phyloP scores from a whole-genome alignment of 108 stramenopile genomes.

The Mediolabrus comicus region DNA sequence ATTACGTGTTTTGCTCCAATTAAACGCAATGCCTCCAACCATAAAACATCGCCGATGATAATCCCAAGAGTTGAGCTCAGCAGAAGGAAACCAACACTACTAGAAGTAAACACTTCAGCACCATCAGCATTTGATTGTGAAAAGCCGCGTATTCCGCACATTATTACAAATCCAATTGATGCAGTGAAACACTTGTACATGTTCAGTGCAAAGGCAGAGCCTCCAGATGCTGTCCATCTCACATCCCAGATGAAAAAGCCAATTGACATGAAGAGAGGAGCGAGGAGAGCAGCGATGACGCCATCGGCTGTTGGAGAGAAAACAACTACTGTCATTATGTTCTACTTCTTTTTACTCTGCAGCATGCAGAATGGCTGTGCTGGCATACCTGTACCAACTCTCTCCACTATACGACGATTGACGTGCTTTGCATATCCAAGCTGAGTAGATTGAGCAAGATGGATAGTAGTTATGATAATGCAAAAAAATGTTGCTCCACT shows the following conservation, averaged over 20 bases:
- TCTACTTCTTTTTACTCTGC: no score
- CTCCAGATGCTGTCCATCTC: slow-evolving; percentile 54
- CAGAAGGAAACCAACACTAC: slow-evolving; percentile 56
- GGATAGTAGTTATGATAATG: no score
- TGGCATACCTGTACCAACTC: no score
- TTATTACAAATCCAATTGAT: slow-evolving; percentile 58
- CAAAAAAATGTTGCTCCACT: no score
- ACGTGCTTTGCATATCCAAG: no score
- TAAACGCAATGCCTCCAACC: slow-evolving; percentile 76
- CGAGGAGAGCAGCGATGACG: slow-evolving; percentile 54
- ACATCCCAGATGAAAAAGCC: slow-evolving; percentile 83
- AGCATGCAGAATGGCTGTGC: no score
- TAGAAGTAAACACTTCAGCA: slow-evolving; percentile 17
- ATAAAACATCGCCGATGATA: slow-evolving; percentile 75
- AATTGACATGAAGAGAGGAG: slow-evolving; percentile 67
- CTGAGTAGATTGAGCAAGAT: no score
- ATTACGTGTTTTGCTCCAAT: slow-evolving; percentile 84
- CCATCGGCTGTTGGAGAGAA: slow-evolving; percentile 32
- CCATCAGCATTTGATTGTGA: slow-evolving; percentile 8
- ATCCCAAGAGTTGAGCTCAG: slow-evolving; percentile 81
- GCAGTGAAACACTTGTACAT: slow-evolving; percentile 85
- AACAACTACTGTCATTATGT: not conserved
- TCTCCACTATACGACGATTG: no score
- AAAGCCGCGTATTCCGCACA: slow-evolving; percentile 30
- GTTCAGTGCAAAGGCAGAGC: slow-evolving; percentile 79